A percentile compares a stretch with the other conserved stretches of the same genome.
Evolutionary conservation across 306 rosid species (phyloP).

Genomic region (Dalbergia cochinchinensis): DNA sequence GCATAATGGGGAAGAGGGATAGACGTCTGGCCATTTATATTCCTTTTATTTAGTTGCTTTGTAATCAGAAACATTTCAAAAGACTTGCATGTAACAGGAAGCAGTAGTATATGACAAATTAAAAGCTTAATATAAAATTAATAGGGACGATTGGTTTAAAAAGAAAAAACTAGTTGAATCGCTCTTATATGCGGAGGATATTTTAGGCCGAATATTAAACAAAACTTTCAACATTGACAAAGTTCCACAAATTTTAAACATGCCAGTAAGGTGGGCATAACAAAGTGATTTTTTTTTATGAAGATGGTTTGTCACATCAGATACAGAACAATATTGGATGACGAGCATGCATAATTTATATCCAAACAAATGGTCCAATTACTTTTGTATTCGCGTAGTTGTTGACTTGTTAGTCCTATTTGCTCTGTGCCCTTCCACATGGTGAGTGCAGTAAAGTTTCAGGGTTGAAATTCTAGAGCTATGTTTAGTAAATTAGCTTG

Average conservation of each 20-base stretch:
- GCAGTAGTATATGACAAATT: slow-evolving; percentile 10
- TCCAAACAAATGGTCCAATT: too few relatives aligned
- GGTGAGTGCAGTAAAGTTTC: too few relatives aligned
- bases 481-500: too few relatives aligned
- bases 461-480: too few relatives aligned
- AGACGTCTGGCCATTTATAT: slow-evolving; percentile 27
- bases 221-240: neutral
- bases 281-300: too few relatives aligned
- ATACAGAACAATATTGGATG: too few relatives aligned
- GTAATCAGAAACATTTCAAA: neutral
- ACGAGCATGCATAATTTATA: too few relatives aligned
- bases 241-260: neutral
- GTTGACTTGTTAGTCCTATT: too few relatives aligned
- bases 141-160: neutral
- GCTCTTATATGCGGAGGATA: neutral
- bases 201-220: neutral
- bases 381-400: too few relatives aligned
- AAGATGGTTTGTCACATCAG: too few relatives aligned
- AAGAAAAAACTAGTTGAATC: neutral
- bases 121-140: neutral
- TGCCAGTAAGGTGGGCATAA: too few relatives aligned
- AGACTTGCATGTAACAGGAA: neutral
- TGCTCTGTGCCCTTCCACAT: too few relatives aligned
- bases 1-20: slow-evolving; percentile 7
- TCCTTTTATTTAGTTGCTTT: slow-evolving; percentile 1